Evolutionary conservation across 192 early-diverging fungal species (phyloP), one percentile per base, ranked within the genome.

Genomic region (Coemansia sp.): DNA sequence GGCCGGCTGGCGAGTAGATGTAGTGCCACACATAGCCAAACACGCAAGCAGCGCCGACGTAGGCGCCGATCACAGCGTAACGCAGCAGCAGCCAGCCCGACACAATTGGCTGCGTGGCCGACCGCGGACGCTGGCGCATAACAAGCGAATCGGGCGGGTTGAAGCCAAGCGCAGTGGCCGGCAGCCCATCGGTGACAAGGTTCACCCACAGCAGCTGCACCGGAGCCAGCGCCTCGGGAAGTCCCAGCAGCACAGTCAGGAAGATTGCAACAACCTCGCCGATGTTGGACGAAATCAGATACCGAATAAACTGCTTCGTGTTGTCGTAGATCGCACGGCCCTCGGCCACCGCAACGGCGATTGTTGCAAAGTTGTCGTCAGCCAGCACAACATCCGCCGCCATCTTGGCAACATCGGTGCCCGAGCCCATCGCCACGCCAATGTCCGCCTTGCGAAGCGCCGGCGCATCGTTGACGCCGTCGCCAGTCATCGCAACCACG

Each of bases 11-110:
- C 78, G 96, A 97, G 72, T 89, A 97, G 87, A 99, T 91, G 79
- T 95, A 98, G 94, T 95, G 98, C 96, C 98, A 98, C 2, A 92
- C 95, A 71, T 98, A 98, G 21, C 93, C 98, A 89, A 94, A 94
- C 16, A 98, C 90, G 45, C 96, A 98, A 5, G 96, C 95, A 16
- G 76, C 72, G 57, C 96, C 96, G 60, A 99, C 98, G 67, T 96
- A 98, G 11, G 84, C 85, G 69, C 96, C 96, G 66, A 98, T 83
- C 10, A 98, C 77, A 77, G 95, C 84, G 77, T 99, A 99, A 67
- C 98, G 89, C 82, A 98, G 82, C 76, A 98, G 95, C 68, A 99
- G 83, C 96, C 98, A 99, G 41, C 85, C 83, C 41, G 91, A 93
- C 18, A 99, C 94, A 58, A 99, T 88, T 10, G 94, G 91, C 83